A percentile compares a stretch with the other conserved stretches of the same genome.
phyloP scores from a whole-genome alignment of 2,329 filamentous ascomycete genomes.

The Metarhizium humberi region DNA sequence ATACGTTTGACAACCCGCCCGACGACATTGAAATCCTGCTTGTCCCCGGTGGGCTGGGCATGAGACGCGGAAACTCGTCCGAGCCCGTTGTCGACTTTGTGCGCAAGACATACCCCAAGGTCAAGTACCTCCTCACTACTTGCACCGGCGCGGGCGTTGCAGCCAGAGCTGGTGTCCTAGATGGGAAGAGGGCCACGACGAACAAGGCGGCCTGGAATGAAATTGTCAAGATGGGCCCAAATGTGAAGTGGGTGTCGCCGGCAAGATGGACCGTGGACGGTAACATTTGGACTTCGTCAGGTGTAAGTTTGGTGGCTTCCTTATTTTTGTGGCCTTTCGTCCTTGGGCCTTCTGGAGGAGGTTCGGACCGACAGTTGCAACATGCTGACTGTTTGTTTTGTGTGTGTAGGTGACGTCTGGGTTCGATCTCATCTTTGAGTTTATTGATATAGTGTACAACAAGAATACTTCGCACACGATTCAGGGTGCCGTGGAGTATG shows the following conservation, averaged over 20 bases:
- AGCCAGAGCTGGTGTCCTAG: constrained; percentile 47
- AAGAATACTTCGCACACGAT: constrained; percentile 1
- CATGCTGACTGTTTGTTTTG: neutral
- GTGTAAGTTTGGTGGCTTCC: constrained; percentile 22
- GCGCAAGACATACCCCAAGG: constrained; percentile 27
- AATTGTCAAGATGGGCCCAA: constrained; percentile 33
- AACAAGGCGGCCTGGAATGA: constrained; percentile 50
- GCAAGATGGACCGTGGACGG: constrained; percentile 58
- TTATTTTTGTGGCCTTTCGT: neutral
- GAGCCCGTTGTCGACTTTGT: constrained; percentile 30
- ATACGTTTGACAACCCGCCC: constrained; percentile 42
- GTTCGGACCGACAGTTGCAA: no score
- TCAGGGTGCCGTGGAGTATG: constrained; percentile 8
- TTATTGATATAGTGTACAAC: constrained; percentile 10
- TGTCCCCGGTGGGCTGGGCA: constrained; percentile 51
- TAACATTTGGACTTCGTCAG: constrained; percentile 56
- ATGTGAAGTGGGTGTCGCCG: constrained; percentile 47
- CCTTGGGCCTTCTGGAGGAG: no score
- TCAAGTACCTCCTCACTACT: constrained; percentile 53
- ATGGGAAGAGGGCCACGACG: constrained; percentile 52
- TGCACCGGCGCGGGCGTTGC: constrained; percentile 54
- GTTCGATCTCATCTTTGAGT: constrained; percentile 11
- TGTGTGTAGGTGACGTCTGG: constrained; percentile 7
- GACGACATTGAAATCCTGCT: constrained; percentile 45
- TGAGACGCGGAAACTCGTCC: constrained; percentile 18